Evolutionary conservation across 371 early-diverging fungal species (phyloP), one percentile per base, ranked within the genome.

Genomic region (Mucor racemosus): DNA sequence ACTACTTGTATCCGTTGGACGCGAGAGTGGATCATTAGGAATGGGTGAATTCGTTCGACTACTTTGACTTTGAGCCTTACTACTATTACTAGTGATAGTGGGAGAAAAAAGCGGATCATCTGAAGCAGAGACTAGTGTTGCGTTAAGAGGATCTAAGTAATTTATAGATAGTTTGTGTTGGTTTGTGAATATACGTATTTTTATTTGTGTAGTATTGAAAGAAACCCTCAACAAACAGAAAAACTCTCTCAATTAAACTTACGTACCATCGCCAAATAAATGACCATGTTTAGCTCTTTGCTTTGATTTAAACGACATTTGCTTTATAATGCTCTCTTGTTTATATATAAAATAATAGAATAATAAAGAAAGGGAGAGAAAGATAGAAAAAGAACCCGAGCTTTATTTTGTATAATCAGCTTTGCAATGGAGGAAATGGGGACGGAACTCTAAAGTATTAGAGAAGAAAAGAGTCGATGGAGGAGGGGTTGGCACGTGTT

Each of bases 181-280:
- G 26, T 26, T 26, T 1, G 1, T 26, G 26, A 1, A 26, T 26
- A 26, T 26, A 26, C 26, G 26, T 26, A 26, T 26, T 1, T 26
- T 26, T 26, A 26, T 26, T 26, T 26, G 26, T 26, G 26, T 58
- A n/a, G 39, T 15, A 44, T 44, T n/a, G 17, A 17, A n/a, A n/a
- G 42, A 44, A 44, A 8, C 44, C 15, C 26, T 26, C 26, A 26
- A 3, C 26, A 26, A 26, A 26, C 26, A 26, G 26, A 26, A 26
- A 26, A 26, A 26, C 7, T 17, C n/a, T 17, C 17, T 17, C 15
- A 5, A n/a, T 15, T 17, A 44, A 21, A 57, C n/a, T 55, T 46
- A 70, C 68, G 64, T 76, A 71, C 81, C 81, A 74, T 81, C 81
- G 53, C 81, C 81, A 72, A 81, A 81, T 19, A 81, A 66, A 60